Evolutionary conservation across 2,329 filamentous ascomycete genomes (phyloP), one percentile per base, ranked within the genome.

Genomic region (Grosmannia huntii): DNA sequence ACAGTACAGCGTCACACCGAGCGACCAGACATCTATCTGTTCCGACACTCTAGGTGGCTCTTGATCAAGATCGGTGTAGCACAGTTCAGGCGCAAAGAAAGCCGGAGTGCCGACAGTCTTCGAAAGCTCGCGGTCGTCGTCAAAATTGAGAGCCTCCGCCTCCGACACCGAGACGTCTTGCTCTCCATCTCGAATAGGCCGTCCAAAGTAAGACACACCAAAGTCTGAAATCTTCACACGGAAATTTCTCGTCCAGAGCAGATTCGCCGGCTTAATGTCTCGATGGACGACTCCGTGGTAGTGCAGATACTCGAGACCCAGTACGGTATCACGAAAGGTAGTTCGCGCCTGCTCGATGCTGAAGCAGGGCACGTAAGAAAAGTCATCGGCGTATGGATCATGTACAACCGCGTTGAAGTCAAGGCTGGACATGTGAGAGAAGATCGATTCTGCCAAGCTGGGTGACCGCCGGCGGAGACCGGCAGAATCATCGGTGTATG

Each of bases 141-240:
- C 91, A 60, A 95, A 84, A 66, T 95, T 89, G 48, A 83, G 84
- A 12, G 89, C 87, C 69, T 96, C 91, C 0, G 86, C 89, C 68
- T 95, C 89, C 4, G 86, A 86, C 21, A 76, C 84, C 60, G 74
- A 85, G 71, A 90, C 86, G 60, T 89, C 86, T 44, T 84, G 80
- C 65, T 95, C 89, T 57, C 87, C 88, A 53, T 95, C 89, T 46
- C 89, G 81, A 59, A 91, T 87, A 1, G 90, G 90, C 55, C 90
- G 84, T 31, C 94, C 94, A 62, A 99, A 89, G 70, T 97, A 99
- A 1, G 94, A 99, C 1, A 99, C 94, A 36, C 94, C 94, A 74
- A 99, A 99, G 68, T 99, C 94, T 5, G 94, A 97, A 61, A 99
- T 99, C 76, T 99, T 99, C 67, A 96, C 89, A 16, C 86, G 84